Percentiles rank a stretch among this genome's conserved stretches.
These are phyloP conservation scores for Pleurotus djamor DNA, from an alignment of 768 basidiomycete species.

Conservation along the genomic window DNA sequence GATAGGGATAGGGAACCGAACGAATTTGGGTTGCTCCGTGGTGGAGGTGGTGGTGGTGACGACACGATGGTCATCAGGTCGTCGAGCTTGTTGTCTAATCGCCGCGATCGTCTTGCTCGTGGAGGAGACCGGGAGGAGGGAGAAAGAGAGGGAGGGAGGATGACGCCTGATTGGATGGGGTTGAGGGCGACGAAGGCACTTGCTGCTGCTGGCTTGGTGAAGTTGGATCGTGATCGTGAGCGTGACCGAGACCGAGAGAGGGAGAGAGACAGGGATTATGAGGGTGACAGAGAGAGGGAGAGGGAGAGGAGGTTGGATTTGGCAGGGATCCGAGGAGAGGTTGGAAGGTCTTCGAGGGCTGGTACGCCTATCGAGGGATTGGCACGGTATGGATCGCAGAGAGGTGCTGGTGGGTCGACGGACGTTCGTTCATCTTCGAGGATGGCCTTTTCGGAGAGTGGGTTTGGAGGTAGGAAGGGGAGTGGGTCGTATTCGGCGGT, in stretches of 20 bases:
- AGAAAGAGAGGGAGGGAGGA: neutral
- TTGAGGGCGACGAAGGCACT: constrained; percentile 74
- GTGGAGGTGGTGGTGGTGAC: neutral
- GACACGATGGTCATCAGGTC: constrained; percentile 6
- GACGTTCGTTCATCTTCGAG: constrained; percentile 41
- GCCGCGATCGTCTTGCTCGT: constrained; percentile 7
- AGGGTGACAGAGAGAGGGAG: constrained; percentile 1
- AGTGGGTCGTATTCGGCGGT: constrained; percentile 34
- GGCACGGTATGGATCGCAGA: constrained; percentile 10
- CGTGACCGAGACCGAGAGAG: no score
- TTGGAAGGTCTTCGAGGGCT: neutral
- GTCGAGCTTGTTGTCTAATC: constrained; percentile 14
- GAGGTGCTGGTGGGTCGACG: constrained; percentile 23
- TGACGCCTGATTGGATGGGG: constrained; percentile 59
- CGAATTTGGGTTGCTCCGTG: neutral
- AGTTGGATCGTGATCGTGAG: constrained; percentile 20
- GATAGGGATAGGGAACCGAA: neutral
- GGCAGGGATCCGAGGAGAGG: neutral
- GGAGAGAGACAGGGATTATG: constrained; percentile 14
- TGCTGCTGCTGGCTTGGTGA: constrained; percentile 71
- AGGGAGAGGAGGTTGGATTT: neutral
- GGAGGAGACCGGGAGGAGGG: no score
- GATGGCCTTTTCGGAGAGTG: constrained; percentile 51
- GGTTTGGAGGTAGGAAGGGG: constrained; percentile 29
- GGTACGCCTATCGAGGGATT: neutral